A percentile compares a stretch with the other conserved stretches of the same genome.
phyloP scores from a whole-genome alignment of 2,329 filamentous ascomycete genomes.

The Mariannaea sp. region DNA sequence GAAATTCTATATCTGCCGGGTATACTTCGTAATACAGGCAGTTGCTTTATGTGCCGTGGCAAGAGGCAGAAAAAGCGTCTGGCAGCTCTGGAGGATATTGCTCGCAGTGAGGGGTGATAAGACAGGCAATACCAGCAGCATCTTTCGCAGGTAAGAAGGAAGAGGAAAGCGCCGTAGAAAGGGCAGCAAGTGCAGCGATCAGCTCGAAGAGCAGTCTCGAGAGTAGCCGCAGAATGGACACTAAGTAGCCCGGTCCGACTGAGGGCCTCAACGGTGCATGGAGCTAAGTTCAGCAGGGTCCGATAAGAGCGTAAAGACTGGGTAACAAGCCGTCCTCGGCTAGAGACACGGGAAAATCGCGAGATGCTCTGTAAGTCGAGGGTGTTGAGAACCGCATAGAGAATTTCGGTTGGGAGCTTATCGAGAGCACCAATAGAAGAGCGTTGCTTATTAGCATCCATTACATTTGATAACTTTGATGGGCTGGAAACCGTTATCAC shows the following conservation, averaged over 20 bases:
- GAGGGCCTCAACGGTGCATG: slow-evolving; percentile 27
- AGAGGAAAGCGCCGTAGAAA: slow-evolving; percentile 5
- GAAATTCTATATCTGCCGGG: background rate
- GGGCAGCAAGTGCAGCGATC: slow-evolving; percentile 1
- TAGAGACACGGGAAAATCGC: slow-evolving; percentile 33
- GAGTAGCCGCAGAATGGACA: background rate
- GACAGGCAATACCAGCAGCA: slow-evolving; percentile 5
- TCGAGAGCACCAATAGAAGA: slow-evolving; percentile 32
- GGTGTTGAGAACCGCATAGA: slow-evolving; percentile 23
- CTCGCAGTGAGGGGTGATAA: background rate
- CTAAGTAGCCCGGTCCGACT: slow-evolving; percentile 26
- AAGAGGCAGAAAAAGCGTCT: background rate
- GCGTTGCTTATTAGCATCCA: background rate
- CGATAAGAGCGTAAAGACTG: slow-evolving; percentile 42
- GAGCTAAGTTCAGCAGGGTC: slow-evolving; percentile 47
- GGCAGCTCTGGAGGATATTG: background rate
- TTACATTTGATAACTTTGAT: background rate
- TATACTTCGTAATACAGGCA: background rate
- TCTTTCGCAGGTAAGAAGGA: slow-evolving; percentile 1
- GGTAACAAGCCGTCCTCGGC: slow-evolving; percentile 26
- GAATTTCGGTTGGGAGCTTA: slow-evolving; percentile 27
- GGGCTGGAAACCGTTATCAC: background rate
- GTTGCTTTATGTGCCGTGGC: background rate
- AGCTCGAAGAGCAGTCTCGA: background rate
- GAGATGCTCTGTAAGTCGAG: slow-evolving; percentile 33